phyloP scores from a whole-genome alignment of 2,329 filamentous ascomycete species.

The Claviceps lovelessii region DNA sequence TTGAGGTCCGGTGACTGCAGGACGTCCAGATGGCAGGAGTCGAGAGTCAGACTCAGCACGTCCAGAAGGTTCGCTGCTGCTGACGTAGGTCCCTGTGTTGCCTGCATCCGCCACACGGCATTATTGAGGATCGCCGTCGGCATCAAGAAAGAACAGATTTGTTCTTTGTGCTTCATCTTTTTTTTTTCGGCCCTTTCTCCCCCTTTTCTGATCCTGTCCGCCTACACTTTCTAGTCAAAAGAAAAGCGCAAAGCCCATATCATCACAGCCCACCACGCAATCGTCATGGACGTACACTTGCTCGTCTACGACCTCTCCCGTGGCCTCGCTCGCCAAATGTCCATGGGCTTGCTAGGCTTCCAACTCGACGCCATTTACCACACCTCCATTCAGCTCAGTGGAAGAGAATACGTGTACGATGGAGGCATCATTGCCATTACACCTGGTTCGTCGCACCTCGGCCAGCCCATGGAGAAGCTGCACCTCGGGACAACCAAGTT shows the following conservation, averaged over 20 bases:
- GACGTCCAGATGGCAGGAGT: too few relatives aligned
- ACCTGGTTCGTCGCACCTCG: conserved; percentile 77
- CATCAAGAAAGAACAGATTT: neutral
- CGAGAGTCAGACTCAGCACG: too few relatives aligned
- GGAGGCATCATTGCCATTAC: conserved; percentile 69
- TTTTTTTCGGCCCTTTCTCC: neutral
- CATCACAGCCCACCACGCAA: neutral
- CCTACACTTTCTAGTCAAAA: neutral
- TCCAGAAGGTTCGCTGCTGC: neutral
- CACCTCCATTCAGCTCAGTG: conserved; percentile 72
- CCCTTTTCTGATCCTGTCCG: too few relatives aligned
- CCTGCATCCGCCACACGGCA: neutral
- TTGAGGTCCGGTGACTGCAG: too few relatives aligned
- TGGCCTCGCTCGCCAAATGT: conserved; percentile 43
- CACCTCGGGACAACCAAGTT: conserved; percentile 63
- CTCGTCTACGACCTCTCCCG: conserved; percentile 66
- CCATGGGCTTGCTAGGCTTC: conserved; percentile 37
- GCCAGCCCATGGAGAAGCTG: conserved; percentile 63
- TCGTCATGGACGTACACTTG: conserved; percentile 57
- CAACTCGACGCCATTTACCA: conserved; percentile 88
- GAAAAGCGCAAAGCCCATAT: neutral
- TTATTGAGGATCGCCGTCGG: neutral
- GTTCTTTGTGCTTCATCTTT: too few relatives aligned
- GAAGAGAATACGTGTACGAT: conserved; percentile 84
- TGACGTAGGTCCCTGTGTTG: neutral